Conservation (phyloP, 345 rosid genomes). For the Citrus inodora region DNA sequence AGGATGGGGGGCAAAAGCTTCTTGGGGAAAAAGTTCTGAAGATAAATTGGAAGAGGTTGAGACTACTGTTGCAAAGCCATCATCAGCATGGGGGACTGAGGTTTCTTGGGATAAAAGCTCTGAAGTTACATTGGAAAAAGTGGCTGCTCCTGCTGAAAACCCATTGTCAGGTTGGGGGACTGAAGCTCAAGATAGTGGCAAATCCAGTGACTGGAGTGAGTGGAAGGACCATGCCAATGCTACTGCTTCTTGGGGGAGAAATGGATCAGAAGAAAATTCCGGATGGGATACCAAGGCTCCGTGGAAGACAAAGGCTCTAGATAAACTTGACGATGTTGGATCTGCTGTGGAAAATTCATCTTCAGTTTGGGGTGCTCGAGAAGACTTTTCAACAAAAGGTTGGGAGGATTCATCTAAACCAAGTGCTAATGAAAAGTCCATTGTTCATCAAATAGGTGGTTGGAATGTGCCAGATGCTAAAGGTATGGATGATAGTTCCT, state of each 20-base stretch:
- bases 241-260: neutral
- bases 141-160: constrained; percentile 3
- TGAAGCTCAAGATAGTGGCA: neutral
- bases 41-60: constrained; percentile 6
- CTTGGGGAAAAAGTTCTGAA: constrained; percentile 26
- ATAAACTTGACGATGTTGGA: constrained; percentile 15
- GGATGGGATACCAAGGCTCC: constrained; percentile 16
- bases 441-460: neutral
- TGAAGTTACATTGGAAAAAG: constrained; percentile 11
- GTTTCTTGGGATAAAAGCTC: constrained; percentile 24
- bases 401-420: constrained; percentile 12
- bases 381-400: constrained; percentile 1
- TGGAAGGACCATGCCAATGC: neutral
- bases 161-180: constrained; percentile 32
- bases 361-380: constrained; percentile 18
- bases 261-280: neutral
- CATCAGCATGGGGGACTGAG: constrained; percentile 32
- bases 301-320: constrained; percentile 25
- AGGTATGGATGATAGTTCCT: neutral
- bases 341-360: constrained; percentile 9
- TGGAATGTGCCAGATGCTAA: neutral
- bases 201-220: neutral
- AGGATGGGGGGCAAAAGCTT: constrained; percentile 23
- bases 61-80: neutral
- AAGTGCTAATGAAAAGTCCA: constrained; percentile 18